Base-by-base conservation (phyloP, 306 rosid species). In the Herpetospermum pedunculosum region DNA sequence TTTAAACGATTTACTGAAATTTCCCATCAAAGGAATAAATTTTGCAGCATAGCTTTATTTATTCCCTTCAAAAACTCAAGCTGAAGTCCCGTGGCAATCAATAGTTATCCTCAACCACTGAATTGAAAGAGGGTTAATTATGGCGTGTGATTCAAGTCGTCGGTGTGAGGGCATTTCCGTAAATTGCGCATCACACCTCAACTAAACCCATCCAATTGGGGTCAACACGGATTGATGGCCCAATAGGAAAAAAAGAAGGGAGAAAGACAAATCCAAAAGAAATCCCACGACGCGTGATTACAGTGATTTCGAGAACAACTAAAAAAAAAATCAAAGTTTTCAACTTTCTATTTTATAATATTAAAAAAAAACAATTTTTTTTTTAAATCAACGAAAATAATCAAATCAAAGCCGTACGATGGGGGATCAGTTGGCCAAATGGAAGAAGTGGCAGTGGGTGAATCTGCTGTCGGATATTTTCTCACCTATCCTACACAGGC, bases 121-220 rank as follows among this genome's bases (percentile, higher is more conserved):
- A 68, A 68, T 25, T 68, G 30, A 68, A 44, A 15, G 73, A 69
- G 37, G 34, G 49, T 5, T n/a, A n/a, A n/a, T n/a, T n/a, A 26
- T 26, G 52, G 54, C 54, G 73, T 69, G 73, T 15, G 0, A 25
- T 44, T 43, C 54, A 69, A 69, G 73, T 69, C 32, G 73, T 69
- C 73, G 55, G 73, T 43, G 43, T 44, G 55, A 44, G 73, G 55
- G 55, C 40, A 69, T 43, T 69, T 69, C 54, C 53, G 55, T 69
- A 44, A 69, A 41, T 69, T 15, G 25, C 10, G 25, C 38, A 69
- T 26, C 37, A 8, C 37, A 41, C 35, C 35, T 23, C 54, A 14
- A 14, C 32, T 40, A 18, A 58, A 29, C 44, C 73, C 54, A 69
- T 26, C 37, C 37, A 69, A 69, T 54, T 69, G 73, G 73, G 73